Conservation (phyloP, 2,329 filamentous ascomycete species). For the Ceratocystis colombiana region DNA sequence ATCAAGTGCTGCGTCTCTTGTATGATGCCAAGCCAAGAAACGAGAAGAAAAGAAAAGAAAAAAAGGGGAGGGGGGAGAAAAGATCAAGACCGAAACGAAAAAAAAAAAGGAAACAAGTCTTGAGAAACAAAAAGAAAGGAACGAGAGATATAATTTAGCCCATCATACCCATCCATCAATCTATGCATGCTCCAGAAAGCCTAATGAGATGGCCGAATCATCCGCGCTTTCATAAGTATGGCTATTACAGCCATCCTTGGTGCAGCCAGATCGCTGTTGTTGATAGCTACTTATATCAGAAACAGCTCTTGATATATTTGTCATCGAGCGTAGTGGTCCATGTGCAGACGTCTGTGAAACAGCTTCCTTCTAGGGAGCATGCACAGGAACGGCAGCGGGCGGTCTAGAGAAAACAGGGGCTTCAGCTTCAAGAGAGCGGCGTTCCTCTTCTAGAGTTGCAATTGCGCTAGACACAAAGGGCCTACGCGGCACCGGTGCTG, state of each 20-base stretch:
- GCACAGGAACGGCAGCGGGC: constrained; percentile 22
- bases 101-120: neutral
- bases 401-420: constrained; percentile 18
- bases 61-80: neutral
- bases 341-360: neutral
- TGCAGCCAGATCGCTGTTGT: neutral
- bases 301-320: neutral
- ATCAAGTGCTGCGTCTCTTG: neutral
- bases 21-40: constrained; percentile 1
- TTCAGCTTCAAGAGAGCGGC: constrained; percentile 21
- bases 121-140: neutral
- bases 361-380: constrained; percentile 25
- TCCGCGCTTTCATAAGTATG: neutral
- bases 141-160: neutral
- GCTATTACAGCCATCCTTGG: neutral
- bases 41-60: constrained; percentile 3
- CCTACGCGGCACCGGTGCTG: constrained; percentile 21
- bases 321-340: neutral
- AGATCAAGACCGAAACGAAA: neutral
- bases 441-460: constrained; percentile 24
- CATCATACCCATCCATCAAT: neutral
- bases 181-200: neutral
- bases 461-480: constrained; percentile 25
- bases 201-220: neutral
- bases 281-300: neutral